Base-by-base conservation (phyloP, 805 yeast species). In the Saturnispora besseyi region DNA sequence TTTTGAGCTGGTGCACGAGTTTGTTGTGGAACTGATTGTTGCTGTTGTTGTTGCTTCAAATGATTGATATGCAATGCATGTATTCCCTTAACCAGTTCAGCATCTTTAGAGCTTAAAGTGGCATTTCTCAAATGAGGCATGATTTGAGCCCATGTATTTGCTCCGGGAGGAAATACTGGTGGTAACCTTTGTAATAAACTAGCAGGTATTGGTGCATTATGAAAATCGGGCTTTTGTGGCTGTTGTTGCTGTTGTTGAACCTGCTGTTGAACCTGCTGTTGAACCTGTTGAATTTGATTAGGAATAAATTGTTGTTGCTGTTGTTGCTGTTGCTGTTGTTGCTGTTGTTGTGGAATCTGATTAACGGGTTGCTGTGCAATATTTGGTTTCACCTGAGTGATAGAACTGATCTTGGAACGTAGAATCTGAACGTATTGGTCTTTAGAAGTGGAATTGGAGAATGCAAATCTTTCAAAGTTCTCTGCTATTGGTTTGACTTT, bases 71-170 rank as follows among this genome's bases (percentile, higher is more conserved):
- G 90, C 46, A 82, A 69, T 44, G 77, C 74, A 63, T 87, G 87
- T 8, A 84, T 79, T 51, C 79, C 82, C 61, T 78, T 81, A 41
- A 86, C 79, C 24, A 76, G 63, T 13, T 77, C 77, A 69, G 82
- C 67, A 28, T 76, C 77, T 32, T 79, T 75, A 6, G 77, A 75
- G 1, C 85, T 79, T 37, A 86, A 66, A 52, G 78, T 70, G 52
- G 78, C 79, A 33, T 55, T 59, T 54, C 77, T 74, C 55, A 78
- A 76, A 56, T 81, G 74, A 40, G 81, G 83, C 63, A 81, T 78
- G 29, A 87, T 79, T 61, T 81, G 86, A 22, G 79, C 77, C 96
- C 96, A 89, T 6, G 95, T 86, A 56, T 77, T 82, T 29, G 82
- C 82, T 45, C 81, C 83, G 12, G 82, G 82, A 0, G 96, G 96